A percentile compares a stretch with the other conserved stretches of the same genome.
These are phyloP conservation scores for Leptographium flavum DNA, from an alignment of 2,329 filamentous ascomycete species.

Conservation along the genomic window DNA sequence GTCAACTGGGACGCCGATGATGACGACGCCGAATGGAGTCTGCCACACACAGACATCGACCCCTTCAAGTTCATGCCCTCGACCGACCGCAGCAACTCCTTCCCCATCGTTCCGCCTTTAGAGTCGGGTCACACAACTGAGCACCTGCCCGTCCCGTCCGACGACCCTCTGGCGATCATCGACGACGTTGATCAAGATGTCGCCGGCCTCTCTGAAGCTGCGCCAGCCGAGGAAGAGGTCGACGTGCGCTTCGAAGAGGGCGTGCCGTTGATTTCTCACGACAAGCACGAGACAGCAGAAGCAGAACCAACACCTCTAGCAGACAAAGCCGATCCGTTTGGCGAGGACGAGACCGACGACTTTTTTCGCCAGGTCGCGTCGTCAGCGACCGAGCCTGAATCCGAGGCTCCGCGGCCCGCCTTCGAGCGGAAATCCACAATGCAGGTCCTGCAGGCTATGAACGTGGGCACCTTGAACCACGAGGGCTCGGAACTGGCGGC, in stretches of 20 bases:
- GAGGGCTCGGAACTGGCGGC: constrained; percentile 15
- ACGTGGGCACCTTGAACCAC: constrained; percentile 16
- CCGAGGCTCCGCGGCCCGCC: constrained; percentile 8
- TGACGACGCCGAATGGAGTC: constrained; percentile 41
- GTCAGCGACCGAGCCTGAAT: neutral
- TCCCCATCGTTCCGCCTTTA: constrained; percentile 38
- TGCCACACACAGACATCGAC: constrained; percentile 37
- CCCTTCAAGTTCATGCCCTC: constrained; percentile 46
- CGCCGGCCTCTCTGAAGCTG: constrained; percentile 28
- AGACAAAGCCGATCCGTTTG: constrained; percentile 18
- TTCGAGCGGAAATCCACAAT: constrained; percentile 56
- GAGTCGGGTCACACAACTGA: constrained; percentile 3
- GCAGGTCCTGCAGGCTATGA: constrained; percentile 44
- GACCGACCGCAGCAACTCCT: constrained; percentile 47
- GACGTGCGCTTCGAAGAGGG: constrained; percentile 58
- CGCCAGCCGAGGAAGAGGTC: constrained; percentile 27
- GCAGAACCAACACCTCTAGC: neutral
- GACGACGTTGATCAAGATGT: constrained; percentile 30
- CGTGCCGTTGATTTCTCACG: constrained; percentile 41
- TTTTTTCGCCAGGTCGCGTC: constrained; percentile 44
- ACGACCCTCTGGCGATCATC: constrained; percentile 38
- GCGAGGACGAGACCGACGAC: constrained; percentile 31
- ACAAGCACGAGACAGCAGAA: constrained; percentile 15
- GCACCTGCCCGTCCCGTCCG: constrained; percentile 27
- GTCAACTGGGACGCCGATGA: constrained; percentile 44